These are phyloP conservation scores for Globisporangium paroecandrum DNA, from an alignment of 352 stramenopile genomes.

Conservation along the genomic window DNA sequence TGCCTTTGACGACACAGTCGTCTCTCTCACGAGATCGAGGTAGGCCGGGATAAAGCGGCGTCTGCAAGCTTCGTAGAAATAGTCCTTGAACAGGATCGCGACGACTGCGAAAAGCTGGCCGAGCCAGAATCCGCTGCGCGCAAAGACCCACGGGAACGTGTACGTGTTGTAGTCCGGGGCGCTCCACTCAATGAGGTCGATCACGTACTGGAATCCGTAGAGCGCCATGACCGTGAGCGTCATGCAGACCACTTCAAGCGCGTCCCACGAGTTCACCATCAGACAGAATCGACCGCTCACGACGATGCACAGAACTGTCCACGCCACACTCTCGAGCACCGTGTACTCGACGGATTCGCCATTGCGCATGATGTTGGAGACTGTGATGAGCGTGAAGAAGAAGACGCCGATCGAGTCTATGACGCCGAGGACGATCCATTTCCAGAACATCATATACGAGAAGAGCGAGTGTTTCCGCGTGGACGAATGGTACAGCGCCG, in stretches of 20 bases:
- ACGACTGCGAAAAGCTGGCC: constrained; percentile 69
- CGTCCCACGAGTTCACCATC: constrained; percentile 81
- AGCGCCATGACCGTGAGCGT: constrained; percentile 47
- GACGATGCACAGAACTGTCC: constrained; percentile 75
- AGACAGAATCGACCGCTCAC: constrained; percentile 76
- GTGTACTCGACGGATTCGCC: constrained; percentile 58
- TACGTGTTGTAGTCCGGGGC: constrained; percentile 60
- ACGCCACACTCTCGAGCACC: constrained; percentile 60
- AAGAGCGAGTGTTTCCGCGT: constrained; percentile 61
- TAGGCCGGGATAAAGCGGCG: constrained; percentile 69
- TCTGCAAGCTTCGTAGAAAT: constrained; percentile 61
- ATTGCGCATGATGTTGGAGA: constrained; percentile 57
- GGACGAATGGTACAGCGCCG: constrained; percentile 61
- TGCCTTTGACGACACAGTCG: constrained; percentile 22
- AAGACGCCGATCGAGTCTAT: constrained; percentile 78
- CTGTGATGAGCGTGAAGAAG: constrained; percentile 43
- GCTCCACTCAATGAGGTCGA: constrained; percentile 63
- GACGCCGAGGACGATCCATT: constrained; percentile 76
- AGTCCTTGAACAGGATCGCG: constrained; percentile 63
- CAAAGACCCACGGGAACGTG: constrained; percentile 80
- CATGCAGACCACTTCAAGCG: constrained; percentile 55
- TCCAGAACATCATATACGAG: constrained; percentile 83
- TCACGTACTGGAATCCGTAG: constrained; percentile 64
- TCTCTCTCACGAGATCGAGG: constrained; percentile 70
- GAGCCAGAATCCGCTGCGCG: constrained; percentile 61